Percentiles rank a stretch among this genome's conserved stretches.
These are phyloP conservation scores for Pleurostoma richardsiae DNA, from an alignment of 2,329 filamentous ascomycete genomes.

Conservation along the genomic window DNA sequence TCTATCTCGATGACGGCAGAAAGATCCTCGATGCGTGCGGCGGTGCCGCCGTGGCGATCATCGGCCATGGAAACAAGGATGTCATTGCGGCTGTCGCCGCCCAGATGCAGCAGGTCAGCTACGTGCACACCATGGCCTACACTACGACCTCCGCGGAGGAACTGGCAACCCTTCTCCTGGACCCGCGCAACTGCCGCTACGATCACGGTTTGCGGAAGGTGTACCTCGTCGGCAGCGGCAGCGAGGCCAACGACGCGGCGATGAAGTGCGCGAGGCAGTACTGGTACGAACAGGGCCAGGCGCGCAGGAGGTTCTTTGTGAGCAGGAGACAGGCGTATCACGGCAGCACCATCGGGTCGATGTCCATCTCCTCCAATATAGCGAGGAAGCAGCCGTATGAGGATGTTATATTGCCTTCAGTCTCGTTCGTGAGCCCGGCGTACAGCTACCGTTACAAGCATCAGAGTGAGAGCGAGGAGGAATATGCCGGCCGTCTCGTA, in stretches of 20 bases:
- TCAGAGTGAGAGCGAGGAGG: conserved; percentile 27
- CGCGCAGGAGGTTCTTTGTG: conserved; percentile 34
- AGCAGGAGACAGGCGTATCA: conserved; percentile 40
- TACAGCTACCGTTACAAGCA: conserved; percentile 34
- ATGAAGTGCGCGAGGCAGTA: conserved; percentile 45
- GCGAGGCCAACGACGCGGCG: conserved; percentile 36
- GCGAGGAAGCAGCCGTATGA: conserved; percentile 20
- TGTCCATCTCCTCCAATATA: conserved; percentile 29
- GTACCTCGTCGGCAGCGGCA: background rate
- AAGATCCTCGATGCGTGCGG: conserved; percentile 18
- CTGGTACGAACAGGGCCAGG: conserved; percentile 31
- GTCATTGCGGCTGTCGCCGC: conserved; percentile 16
- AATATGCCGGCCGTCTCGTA: conserved; percentile 32
- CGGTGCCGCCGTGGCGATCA: conserved; percentile 19
- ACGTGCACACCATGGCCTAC: conserved; percentile 17
- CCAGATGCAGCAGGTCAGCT: conserved; percentile 16
- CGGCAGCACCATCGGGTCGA: conserved; percentile 41
- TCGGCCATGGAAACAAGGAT: conserved; percentile 18
- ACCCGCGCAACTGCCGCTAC: background rate
- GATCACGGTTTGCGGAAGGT: conserved; percentile 1
- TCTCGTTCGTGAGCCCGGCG: conserved; percentile 30
- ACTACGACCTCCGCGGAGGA: conserved; percentile 16
- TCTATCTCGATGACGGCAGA: conserved; percentile 13
- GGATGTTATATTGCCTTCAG: conserved; percentile 15
- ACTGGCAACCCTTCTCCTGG: conserved; percentile 12